A percentile compares a stretch with the other conserved stretches of the same genome.
Evolutionary conservation across 2,329 filamentous ascomycete species (phyloP).

Genomic region (Alternaria novae-zelandiae): DNA sequence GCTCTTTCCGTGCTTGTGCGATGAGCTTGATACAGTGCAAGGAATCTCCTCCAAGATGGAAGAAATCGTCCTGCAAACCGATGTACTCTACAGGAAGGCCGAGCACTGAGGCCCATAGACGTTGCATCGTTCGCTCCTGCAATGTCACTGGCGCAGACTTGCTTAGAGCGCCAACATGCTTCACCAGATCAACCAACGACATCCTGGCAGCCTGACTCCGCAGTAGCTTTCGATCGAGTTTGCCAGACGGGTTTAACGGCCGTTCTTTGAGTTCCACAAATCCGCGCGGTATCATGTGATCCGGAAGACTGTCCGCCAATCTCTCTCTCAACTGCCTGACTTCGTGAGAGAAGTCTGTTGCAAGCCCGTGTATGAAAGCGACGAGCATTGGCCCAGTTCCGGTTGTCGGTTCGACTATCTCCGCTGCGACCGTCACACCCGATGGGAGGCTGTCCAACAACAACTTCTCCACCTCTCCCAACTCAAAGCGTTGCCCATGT

Average conservation of each 20-base stretch:
- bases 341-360: background rate
- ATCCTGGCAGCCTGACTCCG: background rate
- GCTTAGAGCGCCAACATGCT: background rate
- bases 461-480: conserved; percentile 2
- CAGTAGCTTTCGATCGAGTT: conserved; percentile 1
- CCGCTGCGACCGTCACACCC: background rate
- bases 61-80: conserved; percentile 5
- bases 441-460: background rate
- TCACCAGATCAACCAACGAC: background rate
- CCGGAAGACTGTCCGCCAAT: background rate
- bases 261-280: conserved; percentile 2
- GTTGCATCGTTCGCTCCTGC: conserved; percentile 1
- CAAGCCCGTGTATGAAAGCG: background rate
- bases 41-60: conserved; percentile 1
- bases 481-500: conserved; percentile 2
- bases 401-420: background rate
- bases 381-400: conserved; percentile 1
- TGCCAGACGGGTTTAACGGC: conserved; percentile 5
- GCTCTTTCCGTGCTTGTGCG: background rate
- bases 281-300: conserved; percentile 6
- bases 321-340: conserved; percentile 1
- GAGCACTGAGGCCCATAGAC: background rate
- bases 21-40: conserved; percentile 7
- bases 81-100: background rate
- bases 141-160: background rate